Conservation (phyloP, 163 green algal species). For the Chlamydomonas reinhardtii region DNA sequence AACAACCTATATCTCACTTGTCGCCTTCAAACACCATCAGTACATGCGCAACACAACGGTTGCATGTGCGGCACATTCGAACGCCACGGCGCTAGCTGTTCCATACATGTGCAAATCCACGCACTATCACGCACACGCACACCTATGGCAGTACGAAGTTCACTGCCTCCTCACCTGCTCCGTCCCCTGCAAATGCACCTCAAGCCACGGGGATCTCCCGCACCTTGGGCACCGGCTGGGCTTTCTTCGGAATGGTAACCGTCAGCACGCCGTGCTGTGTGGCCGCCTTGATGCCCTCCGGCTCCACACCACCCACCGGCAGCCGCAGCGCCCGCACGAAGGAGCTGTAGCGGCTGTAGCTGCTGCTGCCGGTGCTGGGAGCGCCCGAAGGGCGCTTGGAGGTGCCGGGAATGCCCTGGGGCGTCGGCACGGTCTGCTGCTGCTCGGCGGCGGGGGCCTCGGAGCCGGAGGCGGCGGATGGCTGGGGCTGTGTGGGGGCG, state of each 20-base stretch:
- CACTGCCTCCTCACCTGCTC: no score
- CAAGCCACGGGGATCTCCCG: slow-evolving; percentile 28
- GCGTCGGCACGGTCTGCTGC: background rate
- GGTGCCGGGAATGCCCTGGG: background rate
- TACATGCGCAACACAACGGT: no score
- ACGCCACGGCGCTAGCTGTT: no score
- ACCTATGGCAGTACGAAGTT: no score
- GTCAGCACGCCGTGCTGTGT: slow-evolving; percentile 38
- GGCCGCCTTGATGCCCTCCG: slow-evolving; percentile 14
- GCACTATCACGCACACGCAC: no score
- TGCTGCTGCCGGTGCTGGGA: background rate
- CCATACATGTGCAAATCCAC: no score
- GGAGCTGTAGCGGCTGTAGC: slow-evolving; percentile 18
- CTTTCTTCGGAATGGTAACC: slow-evolving; percentile 25
- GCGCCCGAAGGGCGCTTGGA: background rate
- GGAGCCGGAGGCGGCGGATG: background rate
- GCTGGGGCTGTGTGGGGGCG: background rate
- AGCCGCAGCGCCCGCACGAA: slow-evolving; percentile 37
- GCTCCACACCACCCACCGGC: slow-evolving; percentile 11
- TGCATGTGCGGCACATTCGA: no score
- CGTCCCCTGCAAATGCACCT: no score
- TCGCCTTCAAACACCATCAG: no score
- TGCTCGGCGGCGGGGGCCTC: no score
- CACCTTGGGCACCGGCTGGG: slow-evolving; percentile 3
- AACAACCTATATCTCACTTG: no score